Percentiles rank a stretch among this genome's conserved stretches.
Evolutionary conservation across 2,329 filamentous ascomycete genomes (phyloP).

Genomic region (Tetracladium maxilliforme): DNA sequence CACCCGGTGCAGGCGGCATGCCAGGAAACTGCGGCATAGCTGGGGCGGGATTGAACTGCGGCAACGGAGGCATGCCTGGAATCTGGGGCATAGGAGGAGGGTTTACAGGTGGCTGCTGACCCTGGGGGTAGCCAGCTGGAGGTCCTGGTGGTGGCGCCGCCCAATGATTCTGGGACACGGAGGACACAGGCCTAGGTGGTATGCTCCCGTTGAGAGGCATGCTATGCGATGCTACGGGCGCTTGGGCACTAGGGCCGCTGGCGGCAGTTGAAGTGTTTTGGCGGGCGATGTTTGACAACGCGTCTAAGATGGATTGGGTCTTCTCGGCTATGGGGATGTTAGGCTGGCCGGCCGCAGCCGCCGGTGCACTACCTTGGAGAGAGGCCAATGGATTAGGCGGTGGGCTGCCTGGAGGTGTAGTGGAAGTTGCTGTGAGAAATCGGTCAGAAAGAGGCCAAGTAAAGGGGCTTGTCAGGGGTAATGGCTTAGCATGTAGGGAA

Average conservation of each 20-base stretch:
- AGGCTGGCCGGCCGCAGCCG: slow-evolving; percentile 24
- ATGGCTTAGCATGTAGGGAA: slow-evolving; percentile 5
- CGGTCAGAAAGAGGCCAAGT: slow-evolving; percentile 23
- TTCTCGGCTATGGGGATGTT: too few relatives aligned
- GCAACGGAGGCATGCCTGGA: too few relatives aligned
- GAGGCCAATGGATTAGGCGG: slow-evolving; percentile 21
- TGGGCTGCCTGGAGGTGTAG: slow-evolving; percentile 53
- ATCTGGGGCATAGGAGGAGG: not conserved
- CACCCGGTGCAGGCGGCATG: slow-evolving; percentile 6
- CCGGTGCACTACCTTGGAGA: slow-evolving; percentile 17
- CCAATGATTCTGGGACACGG: too few relatives aligned
- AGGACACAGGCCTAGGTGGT: too few relatives aligned
- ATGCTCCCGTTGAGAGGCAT: too few relatives aligned
- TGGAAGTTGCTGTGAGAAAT: slow-evolving; percentile 32
- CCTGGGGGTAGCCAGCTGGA: slow-evolving; percentile 1
- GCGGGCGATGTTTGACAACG: slow-evolving; percentile 66
- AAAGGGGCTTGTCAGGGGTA: slow-evolving; percentile 4
- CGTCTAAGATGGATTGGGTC: slow-evolving; percentile 58
- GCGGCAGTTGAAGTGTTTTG: slow-evolving; percentile 44
- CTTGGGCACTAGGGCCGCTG: slow-evolving; percentile 6
- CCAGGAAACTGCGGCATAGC: too few relatives aligned
- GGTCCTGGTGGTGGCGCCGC: slow-evolving; percentile 6
- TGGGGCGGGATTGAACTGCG: too few relatives aligned
- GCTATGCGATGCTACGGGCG: too few relatives aligned
- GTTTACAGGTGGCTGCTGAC: not conserved